phyloP scores from a whole-genome alignment of 139 green algal species.

The Ulvella scutata region DNA sequence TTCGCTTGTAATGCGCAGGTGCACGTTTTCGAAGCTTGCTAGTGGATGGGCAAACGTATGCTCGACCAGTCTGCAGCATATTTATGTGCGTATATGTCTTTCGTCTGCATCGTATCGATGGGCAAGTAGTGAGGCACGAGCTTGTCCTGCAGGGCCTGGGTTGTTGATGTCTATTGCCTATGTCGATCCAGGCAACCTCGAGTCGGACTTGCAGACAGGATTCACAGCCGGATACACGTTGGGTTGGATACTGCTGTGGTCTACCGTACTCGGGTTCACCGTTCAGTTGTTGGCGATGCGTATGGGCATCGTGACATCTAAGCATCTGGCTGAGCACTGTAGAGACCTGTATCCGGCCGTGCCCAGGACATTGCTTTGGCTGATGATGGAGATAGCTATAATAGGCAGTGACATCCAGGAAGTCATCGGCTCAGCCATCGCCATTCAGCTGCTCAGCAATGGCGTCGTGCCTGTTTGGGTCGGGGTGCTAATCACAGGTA shows the following conservation, averaged over 20 bases:
- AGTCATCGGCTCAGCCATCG: conserved; percentile 65
- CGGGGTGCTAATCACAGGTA: conserved; percentile 26
- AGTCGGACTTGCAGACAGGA: conserved; percentile 66
- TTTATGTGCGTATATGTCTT: too few species aligned
- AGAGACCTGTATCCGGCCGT: conserved; percentile 25
- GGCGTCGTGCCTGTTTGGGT: conserved; percentile 50
- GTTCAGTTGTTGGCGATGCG: conserved; percentile 68
- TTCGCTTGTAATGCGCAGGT: background rate
- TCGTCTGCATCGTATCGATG: too few species aligned
- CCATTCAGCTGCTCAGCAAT: conserved; percentile 47
- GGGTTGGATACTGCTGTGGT: conserved; percentile 72
- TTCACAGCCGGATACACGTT: conserved; percentile 41
- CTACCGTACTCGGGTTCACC: conserved; percentile 54
- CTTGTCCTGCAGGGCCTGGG: conserved; percentile 40
- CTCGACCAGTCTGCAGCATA: background rate
- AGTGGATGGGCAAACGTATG: background rate
- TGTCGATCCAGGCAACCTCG: conserved; percentile 81
- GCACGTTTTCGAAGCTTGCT: background rate
- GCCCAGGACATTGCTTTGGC: conserved; percentile 41
- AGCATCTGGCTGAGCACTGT: conserved; percentile 70
- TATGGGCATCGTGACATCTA: conserved; percentile 64
- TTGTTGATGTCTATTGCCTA: conserved; percentile 83
- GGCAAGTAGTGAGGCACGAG: too few species aligned
- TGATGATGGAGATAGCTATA: conserved; percentile 77
- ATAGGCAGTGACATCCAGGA: conserved; percentile 72